phyloP scores from a whole-genome alignment of 2,329 filamentous ascomycete species.

The Phaeosphaeria sp. region DNA sequence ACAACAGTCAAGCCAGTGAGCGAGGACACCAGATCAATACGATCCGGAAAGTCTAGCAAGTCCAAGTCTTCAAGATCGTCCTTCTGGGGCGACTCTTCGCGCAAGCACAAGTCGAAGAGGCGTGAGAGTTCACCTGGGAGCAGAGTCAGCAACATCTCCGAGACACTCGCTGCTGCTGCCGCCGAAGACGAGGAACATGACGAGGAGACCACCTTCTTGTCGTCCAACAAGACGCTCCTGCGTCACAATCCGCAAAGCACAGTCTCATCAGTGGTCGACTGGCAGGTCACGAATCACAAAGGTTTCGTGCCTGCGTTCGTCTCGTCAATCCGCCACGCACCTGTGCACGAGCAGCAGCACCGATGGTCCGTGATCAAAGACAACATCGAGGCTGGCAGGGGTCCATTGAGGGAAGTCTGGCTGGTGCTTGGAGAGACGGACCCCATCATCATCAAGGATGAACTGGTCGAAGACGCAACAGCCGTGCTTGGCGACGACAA shows the following conservation, averaged over 20 bases:
- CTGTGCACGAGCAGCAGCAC: constrained; percentile 69
- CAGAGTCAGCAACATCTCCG: not conserved
- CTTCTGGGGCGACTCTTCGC: not conserved
- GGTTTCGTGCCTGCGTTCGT: constrained; percentile 76
- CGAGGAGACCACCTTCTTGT: constrained; percentile 29
- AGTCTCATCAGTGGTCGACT: constrained; percentile 68
- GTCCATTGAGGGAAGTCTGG: constrained; percentile 61
- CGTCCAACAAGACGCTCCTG: constrained; percentile 52
- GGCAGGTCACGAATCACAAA: constrained; percentile 71
- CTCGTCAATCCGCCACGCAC: constrained; percentile 72
- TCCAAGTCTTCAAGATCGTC: constrained; percentile 2
- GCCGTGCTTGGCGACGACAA: constrained; percentile 64
- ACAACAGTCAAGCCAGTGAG: constrained; percentile 11
- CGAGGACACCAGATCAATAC: constrained; percentile 5
- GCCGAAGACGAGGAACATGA: constrained; percentile 10
- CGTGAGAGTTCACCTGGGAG: constrained; percentile 8
- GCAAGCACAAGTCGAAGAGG: constrained; percentile 8
- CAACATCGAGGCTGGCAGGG: constrained; percentile 35
- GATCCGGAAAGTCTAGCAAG: constrained; percentile 4
- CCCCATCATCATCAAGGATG: constrained; percentile 69
- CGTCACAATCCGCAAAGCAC: constrained; percentile 60
- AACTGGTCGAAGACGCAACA: constrained; percentile 68
- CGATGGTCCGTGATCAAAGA: constrained; percentile 67
- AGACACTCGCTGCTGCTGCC: not conserved
- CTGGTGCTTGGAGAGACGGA: constrained; percentile 72